Conservation (phyloP, 1,284 basidiomycete genomes). For the Sutorius eximius region DNA sequence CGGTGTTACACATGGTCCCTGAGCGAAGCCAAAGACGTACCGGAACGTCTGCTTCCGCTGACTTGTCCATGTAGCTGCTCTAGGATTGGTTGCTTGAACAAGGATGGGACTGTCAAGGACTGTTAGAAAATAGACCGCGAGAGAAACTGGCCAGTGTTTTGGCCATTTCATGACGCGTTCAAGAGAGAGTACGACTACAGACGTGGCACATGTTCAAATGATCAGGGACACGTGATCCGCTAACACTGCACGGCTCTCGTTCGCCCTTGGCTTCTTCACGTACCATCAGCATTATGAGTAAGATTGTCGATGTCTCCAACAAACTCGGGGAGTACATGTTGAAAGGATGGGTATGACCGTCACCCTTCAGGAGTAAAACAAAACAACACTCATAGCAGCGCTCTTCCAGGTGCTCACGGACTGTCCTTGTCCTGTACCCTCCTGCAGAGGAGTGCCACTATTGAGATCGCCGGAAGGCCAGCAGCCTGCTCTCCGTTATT, state of each 20-base stretch:
- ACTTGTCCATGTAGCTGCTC: constrained; percentile 52
- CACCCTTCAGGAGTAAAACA: neutral
- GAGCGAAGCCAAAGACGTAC: constrained; percentile 38
- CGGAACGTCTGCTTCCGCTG: constrained; percentile 61
- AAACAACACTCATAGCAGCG: constrained; percentile 15
- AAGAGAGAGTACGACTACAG: neutral
- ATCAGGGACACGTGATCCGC: constrained; percentile 26
- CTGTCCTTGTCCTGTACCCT: constrained; percentile 51
- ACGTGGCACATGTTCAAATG: constrained; percentile 19
- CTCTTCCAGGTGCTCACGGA: constrained; percentile 62
- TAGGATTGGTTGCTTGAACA: constrained; percentile 34
- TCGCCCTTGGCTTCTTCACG: neutral
- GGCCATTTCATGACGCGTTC: constrained; percentile 63
- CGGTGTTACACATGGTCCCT: constrained; percentile 1
- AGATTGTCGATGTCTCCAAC: constrained; percentile 55
- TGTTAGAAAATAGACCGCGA: constrained; percentile 49
- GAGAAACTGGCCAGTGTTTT: constrained; percentile 56
- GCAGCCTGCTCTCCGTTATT: constrained; percentile 51
- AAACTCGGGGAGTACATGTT: constrained; percentile 71
- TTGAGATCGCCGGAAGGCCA: constrained; percentile 62
- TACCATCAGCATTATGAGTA: constrained; percentile 43
- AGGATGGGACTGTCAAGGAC: constrained; percentile 46
- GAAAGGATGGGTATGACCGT: constrained; percentile 66
- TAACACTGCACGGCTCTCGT: neutral
- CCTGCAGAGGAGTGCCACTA: constrained; percentile 59